Base-by-base conservation (phyloP, 1,284 basidiomycete species). In the Coriolopsis trogii region DNA sequence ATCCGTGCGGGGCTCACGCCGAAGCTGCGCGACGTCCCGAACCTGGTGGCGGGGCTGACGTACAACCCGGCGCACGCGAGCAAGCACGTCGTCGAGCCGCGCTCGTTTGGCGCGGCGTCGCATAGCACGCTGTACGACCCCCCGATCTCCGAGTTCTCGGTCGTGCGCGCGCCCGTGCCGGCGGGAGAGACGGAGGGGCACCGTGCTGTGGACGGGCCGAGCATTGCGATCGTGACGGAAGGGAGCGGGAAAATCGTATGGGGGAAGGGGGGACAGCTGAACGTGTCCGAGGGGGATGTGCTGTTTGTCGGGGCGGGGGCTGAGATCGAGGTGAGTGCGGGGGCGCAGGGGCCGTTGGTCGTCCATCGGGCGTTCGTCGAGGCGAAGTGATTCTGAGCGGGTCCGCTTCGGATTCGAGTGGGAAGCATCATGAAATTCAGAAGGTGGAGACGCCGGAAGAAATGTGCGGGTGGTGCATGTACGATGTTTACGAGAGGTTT, bases 1-100 rank as follows among this genome's bases (percentile, higher is more conserved):
- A 97, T 99, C 51, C 91, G 97, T 41, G 97, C 97, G 2, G 97
- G 97, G 16, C 84, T 99, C 36, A 99, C 97, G 0, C 96, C 97
- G 10, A 99, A 99, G 72, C 80, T 92, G 20, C 86, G 96, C 53
- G 97, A 99, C 68, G 87, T 98, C 18, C 84, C 88, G 3, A 98
- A 95, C 58, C 84, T 99, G 43, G 77, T 98, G 53, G 76, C 83
- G 3, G 92, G 93, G 67, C 81, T 99, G 55, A 98, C 95, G 8
- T 99, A 98, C 71, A 79, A 75, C 45, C 79, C 91, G 12, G 84
- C 86, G 2, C 79, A 82, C 6, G 81, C 87, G 18, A 73, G 78
- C 10, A 82, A 80, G 55, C 93, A 97, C 67, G 69, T 85, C 54
- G 84, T 97, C 54, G 62, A 73, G 24, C 85, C 92, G 0, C 67